Evolutionary conservation across 371 early-diverging fungal genomes (phyloP), one percentile per base, ranked within the genome.

Genomic region (Mucor racemosus): DNA sequence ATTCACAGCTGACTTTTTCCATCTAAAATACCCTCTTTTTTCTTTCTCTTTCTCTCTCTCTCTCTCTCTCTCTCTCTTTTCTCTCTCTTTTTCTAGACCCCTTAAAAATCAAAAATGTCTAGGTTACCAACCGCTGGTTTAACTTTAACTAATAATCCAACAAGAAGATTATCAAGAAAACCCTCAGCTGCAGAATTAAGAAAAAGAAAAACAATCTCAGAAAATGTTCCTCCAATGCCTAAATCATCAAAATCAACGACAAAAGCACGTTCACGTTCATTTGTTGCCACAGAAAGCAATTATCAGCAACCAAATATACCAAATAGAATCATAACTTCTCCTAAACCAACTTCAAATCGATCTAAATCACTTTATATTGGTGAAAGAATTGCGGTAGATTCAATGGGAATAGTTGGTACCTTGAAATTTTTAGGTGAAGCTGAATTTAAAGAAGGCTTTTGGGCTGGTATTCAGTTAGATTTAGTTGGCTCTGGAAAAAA

Each of bases 391-490:
- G 76, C 82, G 44, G 91, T 93, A 0, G 90, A 91, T 19, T 84
- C 89, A 17, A 86, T 90, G 78, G 82, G 77, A 0, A 76, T 91
- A 40, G 76, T 84, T 8, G 95, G 95, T 40, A 89, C 88, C 8
- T 77, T 95, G n/a, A 84, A 86, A 42, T 95, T 84, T 72, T 58
- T 94, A 34, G 93, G 93, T n/a, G 84, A 86, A 14, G 85, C 89
- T 36, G 79, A 89, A 58, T 86, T 87, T 59, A 91, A 90, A 72
- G 82, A 81, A 40, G 93, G 94, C 7, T 67, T 81, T 1, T 93
- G 93, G 93, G 94, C 91, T 11, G 93, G 93, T 34, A 84, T 93
- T 58, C 90, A 90, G 71, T 73, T 93, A 7, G 92, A 92, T 62
- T 71, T 77, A 35, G 66, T 69, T 7, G 91, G 89, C 17, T 77